Evolutionary conservation across 441 rosid species (phyloP).

Genomic region (Euphorbia corollata): DNA sequence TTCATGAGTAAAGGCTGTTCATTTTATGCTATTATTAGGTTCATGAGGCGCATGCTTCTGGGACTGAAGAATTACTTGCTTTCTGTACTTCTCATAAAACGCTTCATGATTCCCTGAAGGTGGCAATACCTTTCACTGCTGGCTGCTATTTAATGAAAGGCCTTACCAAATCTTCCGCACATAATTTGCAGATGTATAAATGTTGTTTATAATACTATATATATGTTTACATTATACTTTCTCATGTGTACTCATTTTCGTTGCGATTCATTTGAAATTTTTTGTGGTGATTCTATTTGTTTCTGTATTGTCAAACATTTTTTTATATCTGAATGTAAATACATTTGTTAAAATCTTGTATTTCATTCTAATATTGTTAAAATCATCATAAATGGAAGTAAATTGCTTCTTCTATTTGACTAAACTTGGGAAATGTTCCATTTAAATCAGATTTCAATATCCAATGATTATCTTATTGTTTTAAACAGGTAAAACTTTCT

Average conservation of each 20-base stretch:
- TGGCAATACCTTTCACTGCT: not conserved
- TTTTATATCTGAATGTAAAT: not conserved
- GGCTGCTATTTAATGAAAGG: not conserved
- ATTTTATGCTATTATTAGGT: not conserved
- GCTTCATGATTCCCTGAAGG: slow-evolving; percentile 1
- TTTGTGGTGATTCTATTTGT: not conserved
- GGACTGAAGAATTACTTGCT: not conserved
- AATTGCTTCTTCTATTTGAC: not conserved
- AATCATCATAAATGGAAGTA: slow-evolving; percentile 1
- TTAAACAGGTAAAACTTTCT: slow-evolving; percentile 50
- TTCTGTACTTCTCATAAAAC: not conserved
- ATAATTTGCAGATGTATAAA: not conserved
- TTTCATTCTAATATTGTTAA: slow-evolving; percentile 9
- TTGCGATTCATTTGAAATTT: not conserved
- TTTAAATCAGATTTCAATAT: not conserved
- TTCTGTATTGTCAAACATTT: not conserved
- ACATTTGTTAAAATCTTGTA: not conserved
- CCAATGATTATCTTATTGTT: slow-evolving; percentile 11
- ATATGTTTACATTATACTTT: too few relatives aligned
- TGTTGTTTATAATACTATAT: not conserved
- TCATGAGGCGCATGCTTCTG: not conserved
- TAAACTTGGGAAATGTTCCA: not conserved
- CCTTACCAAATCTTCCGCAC: not conserved
- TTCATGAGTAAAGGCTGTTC: not conserved
- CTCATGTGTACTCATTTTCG: not conserved